Conservation (phyloP, 768 basidiomycete genomes). For the Ephemerocybe angulata region DNA sequence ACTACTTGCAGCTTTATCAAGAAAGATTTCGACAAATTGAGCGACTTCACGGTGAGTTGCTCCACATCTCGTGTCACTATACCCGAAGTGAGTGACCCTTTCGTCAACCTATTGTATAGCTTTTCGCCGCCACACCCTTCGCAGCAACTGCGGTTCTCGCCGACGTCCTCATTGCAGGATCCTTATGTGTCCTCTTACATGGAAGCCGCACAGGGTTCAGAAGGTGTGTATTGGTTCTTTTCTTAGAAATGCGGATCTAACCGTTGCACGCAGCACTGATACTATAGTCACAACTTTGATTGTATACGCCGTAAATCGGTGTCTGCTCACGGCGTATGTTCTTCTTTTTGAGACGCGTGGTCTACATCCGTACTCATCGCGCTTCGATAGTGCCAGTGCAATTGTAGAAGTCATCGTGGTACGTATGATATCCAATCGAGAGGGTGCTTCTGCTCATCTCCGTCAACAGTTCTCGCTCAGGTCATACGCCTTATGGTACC, state of each 20-base stretch:
- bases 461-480: slow-evolving; percentile 23
- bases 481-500: slow-evolving; percentile 33
- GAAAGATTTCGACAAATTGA: slow-evolving; percentile 28
- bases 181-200: slow-evolving; percentile 39
- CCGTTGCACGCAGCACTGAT: slow-evolving; percentile 44
- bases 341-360: not conserved
- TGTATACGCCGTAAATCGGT: slow-evolving; percentile 48
- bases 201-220: slow-evolving; percentile 35
- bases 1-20: slow-evolving; percentile 32
- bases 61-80: no score
- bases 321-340: slow-evolving; percentile 44
- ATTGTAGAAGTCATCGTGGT: slow-evolving; percentile 37
- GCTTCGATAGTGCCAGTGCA: slow-evolving; percentile 28
- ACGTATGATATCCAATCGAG: slow-evolving; percentile 8
- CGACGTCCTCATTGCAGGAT: slow-evolving; percentile 40
- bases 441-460: not conserved
- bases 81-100: no score
- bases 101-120: no score
- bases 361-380: not conserved
- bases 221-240: slow-evolving; percentile 20
- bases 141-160: slow-evolving; percentile 43
- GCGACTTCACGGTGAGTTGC: slow-evolving; percentile 34
- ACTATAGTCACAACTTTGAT: slow-evolving; percentile 40
- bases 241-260: not conserved
- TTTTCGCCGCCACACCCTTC: slow-evolving; percentile 41